Evolutionary conservation across 768 basidiomycete genomes (phyloP), one percentile per base, ranked within the genome.

Genomic region (Auricularia heimuer): DNA sequence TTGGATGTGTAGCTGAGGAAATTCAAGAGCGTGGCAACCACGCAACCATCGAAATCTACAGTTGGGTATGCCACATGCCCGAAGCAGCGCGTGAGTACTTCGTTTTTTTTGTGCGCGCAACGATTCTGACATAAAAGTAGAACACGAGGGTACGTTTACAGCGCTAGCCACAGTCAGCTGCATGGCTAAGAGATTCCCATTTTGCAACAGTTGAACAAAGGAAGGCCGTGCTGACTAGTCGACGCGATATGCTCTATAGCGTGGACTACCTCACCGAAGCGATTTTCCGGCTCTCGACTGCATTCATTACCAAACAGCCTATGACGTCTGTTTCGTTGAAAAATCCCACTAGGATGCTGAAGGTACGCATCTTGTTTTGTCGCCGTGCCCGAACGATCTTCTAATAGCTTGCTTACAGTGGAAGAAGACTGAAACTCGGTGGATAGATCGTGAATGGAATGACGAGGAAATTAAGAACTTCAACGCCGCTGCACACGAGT

Each of bases 221-320:
- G 75, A 89, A 84, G 76, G 71, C 76, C 29, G 75, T 77, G 21
- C 77, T 92, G 54, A 81, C 84, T 0, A 78, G 78, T 66, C 84
- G 82, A 72, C 74, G 72, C 39, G 80, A 81, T 51, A 74, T 85
- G n/a, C 75, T 79, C 34, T 78, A 76, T 63, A 86, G 78, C 68
- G 85, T 93, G n/a, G 92, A 92, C 74, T 93, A 87, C 86, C 76
- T 92, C 29, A 89, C 87, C 0, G 91, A 94, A 74, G 84, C 83
- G 34, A 79, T 88, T 60, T 84, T 82, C 63, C 85, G 87, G 24
- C 84, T 88, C 68, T 89, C 90, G 7, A 86, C 86, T 44, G 87
- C 89, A 39, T 81, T 84, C 62, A 69, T 83, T 63, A 81, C 82
- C 65, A 82, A 80, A 3, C 79, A 79, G 61, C 82, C 86, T 1